Evolutionary conservation across 805 yeast genomes (phyloP).

Genomic region (Candida ovalis): DNA sequence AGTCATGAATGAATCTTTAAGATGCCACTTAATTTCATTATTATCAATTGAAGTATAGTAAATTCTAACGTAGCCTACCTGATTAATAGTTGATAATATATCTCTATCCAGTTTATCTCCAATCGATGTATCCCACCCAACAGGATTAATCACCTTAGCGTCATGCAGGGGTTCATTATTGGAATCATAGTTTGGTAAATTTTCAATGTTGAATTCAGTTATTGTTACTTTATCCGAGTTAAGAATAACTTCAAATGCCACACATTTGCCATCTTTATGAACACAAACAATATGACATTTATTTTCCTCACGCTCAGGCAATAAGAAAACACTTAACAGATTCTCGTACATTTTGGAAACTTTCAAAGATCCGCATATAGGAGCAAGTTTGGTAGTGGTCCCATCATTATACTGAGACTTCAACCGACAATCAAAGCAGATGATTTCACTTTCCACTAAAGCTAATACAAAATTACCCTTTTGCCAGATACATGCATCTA

Average conservation of each 20-base stretch:
- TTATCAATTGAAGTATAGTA: constrained; percentile 39
- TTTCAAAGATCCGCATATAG: constrained; percentile 12
- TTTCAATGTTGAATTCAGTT: constrained; percentile 18
- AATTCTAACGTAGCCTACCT: constrained; percentile 43
- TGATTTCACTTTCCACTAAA: constrained; percentile 39
- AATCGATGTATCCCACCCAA: constrained; percentile 43
- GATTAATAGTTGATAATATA: constrained; percentile 57
- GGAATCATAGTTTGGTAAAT: constrained; percentile 36
- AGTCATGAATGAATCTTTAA: constrained; percentile 49
- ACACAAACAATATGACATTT: constrained; percentile 49
- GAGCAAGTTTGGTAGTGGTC: constrained; percentile 25
- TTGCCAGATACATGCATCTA: constrained; percentile 46
- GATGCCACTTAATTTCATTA: constrained; percentile 46
- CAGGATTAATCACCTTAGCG: constrained; percentile 62
- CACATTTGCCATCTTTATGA: constrained; percentile 33
- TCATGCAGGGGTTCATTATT: constrained; percentile 24
- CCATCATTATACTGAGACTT: constrained; percentile 17
- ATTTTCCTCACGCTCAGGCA: constrained; percentile 31
- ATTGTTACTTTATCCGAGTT: constrained; percentile 31
- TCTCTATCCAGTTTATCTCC: constrained; percentile 31
- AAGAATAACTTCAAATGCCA: constrained; percentile 40
- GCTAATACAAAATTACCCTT: constrained; percentile 45
- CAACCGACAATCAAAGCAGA: constrained; percentile 59
- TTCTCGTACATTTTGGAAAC: constrained; percentile 2
- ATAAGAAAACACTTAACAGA: constrained; percentile 30